Evolutionary conservation across 768 basidiomycete species (phyloP), one percentile per base, ranked within the genome.

Genomic region (Lanmaoa pseudosensibilis): DNA sequence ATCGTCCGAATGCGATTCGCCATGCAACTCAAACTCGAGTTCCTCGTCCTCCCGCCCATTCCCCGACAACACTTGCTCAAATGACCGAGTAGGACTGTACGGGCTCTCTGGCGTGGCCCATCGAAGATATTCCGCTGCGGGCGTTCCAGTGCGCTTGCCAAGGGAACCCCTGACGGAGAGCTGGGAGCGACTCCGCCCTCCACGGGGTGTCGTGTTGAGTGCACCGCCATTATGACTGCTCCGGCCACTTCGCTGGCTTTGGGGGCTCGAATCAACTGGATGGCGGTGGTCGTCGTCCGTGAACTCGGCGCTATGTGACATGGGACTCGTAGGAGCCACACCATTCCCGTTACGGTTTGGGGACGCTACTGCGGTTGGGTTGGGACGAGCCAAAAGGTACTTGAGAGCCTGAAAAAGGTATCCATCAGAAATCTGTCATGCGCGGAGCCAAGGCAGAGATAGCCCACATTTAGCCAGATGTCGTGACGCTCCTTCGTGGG

Each of bases 401-500:
- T 89, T 87, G 61, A 98, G 78, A 34, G 95, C 96, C 95, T 98
- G 64, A 27, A 52, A 46, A 49, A 25, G 27, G 23, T 34, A 34
- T 32, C 36, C 25, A 46, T 48, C 37, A 62, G 48, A 60, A 55
- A 59, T 52, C 49, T 32, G 55, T 53, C 50, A 4, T 37, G 15
- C 12, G 41, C 39, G 38, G 53, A 56, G 33, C 54, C 25, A 55
- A 57, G 47, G 8, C 32, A 59, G 50, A 60, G 40, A 38, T 37
- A 6, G 77, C 86, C 56, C 71, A 94, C 94, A 73, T 87, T 90
- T 51, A 93, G 77, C 97, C 97, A 99, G 58, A 98, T 94, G 64
- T 98, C 95, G 68, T 99, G 97, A 52, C 95, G 81, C 62, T 98
- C 97, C 69, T 92, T 91, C 9, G 88, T 95, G 2, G 90, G 88